Conservation (phyloP, 345 rosid species). For the Brassica rapa region DNA sequence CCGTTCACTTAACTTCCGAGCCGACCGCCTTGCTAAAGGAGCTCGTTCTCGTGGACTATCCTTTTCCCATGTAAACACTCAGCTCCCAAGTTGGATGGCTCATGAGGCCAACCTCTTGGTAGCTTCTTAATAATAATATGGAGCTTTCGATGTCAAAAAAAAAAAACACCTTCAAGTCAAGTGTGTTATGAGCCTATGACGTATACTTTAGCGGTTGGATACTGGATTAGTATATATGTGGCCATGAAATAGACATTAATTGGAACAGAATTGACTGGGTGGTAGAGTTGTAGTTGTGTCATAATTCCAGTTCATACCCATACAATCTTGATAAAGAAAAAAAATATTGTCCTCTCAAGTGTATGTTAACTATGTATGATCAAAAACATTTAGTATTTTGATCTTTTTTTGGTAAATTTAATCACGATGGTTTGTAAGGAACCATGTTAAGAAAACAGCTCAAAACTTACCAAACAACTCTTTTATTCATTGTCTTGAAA, state of each 20-base stretch:
- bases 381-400: not conserved
- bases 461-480: not conserved
- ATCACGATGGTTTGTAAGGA: not conserved
- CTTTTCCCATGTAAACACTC: too few species aligned
- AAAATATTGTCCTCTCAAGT: not conserved
- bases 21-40: too few species aligned
- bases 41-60: too few species aligned
- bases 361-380: not conserved
- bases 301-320: not conserved
- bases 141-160: too few species aligned
- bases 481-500: not conserved
- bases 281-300: not conserved
- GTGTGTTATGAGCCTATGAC: not conserved
- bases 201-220: not conserved
- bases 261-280: too few species aligned
- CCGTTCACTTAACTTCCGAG: too few species aligned
- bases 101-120: too few species aligned
- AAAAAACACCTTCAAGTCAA: not conserved
- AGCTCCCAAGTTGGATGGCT: too few species aligned
- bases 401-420: not conserved
- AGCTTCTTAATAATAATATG: too few species aligned
- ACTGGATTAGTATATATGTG: not conserved
- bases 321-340: not conserved
- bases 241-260: too few species aligned
- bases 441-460: not conserved